Base-by-base conservation (phyloP, 345 rosid species). In the Pseudoturritis turrita region DNA sequence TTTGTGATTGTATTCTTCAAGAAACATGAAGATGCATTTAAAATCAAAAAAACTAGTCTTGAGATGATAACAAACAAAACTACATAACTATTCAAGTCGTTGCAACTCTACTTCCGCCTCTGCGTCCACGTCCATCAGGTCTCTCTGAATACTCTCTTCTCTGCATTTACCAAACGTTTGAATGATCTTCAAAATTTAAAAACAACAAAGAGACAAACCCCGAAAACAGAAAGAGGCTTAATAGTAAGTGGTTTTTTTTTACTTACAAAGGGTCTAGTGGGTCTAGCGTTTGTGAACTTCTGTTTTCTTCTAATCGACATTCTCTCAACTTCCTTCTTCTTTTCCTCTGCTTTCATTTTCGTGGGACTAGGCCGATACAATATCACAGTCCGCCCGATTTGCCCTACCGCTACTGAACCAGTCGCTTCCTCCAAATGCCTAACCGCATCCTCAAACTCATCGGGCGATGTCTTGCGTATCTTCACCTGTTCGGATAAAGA, bases 351-450 rank as follows among this genome's bases (percentile, higher is more conserved):
- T 81, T 94, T 81, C 94, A 94, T 37, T 80, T 84, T 94, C 17
- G 92, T 80, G 10, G 81, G 76, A 77, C 97, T 89, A 5, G 96
- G 98, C 77, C 92, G 73, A 68, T 91, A 94, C 65, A 94, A 17
- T 59, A 94, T 93, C 68, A 91, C 83, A 21, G 97, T 89, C 77
- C 92, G 77, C 29, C 98, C 96, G 43, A 91, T 89, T 79, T 86
- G 83, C 41, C 95, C 78, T 21, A 94, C 92, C 21, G 89, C 88
- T 25, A 83, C 89, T 0, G 98, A 89, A 62, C 91, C 88, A 4
- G 98, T 94, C 33, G 82, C 76, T 79, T 81, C 76, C 85, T 90
- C 88, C 65, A 94, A 70, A 49, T 78, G 84, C 59, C 61, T 81
- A 69, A 94, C 86, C 60, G 86, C 89, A 18, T 88, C 97, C 61